Percentiles rank a stretch among this genome's conserved stretches.
phyloP scores from a whole-genome alignment of 371 early-diverging fungal genomes.

The Syncephalastrum monosporum region DNA sequence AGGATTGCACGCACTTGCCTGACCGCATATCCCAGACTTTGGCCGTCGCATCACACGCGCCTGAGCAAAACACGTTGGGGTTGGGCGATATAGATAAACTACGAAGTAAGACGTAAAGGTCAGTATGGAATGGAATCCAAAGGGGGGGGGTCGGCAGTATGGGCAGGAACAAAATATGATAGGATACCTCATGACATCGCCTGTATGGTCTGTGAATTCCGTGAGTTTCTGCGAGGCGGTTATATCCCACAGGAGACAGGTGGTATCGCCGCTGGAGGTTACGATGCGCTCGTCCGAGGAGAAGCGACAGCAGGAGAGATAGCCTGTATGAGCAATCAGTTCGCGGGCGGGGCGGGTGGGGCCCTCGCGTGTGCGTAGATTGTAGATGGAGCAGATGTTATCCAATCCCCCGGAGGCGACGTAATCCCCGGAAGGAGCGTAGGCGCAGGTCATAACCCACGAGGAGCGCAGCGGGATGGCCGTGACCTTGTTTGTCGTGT shows the following conservation, averaged over 20 bases:
- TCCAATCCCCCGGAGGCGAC: slow-evolving; percentile 99
- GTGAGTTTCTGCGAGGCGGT: slow-evolving; percentile 92
- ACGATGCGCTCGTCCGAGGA: slow-evolving; percentile 92
- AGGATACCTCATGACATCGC: slow-evolving; percentile 94
- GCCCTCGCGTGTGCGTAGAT: slow-evolving; percentile 88
- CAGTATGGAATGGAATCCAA: too few species aligned
- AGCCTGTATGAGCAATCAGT: slow-evolving; percentile 93
- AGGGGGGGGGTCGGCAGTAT: too few species aligned
- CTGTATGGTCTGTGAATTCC: slow-evolving; percentile 97
- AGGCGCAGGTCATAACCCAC: slow-evolving; percentile 99
- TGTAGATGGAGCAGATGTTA: slow-evolving; percentile 97
- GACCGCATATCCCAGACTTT: slow-evolving; percentile 96
- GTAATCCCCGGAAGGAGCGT: slow-evolving; percentile 94
- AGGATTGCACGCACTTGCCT: slow-evolving; percentile 92
- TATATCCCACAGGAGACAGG: slow-evolving; percentile 98
- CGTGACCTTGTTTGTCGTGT: slow-evolving; percentile 95
- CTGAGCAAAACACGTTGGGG: slow-evolving; percentile 92
- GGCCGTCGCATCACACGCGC: slow-evolving; percentile 94
- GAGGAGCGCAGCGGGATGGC: slow-evolving; percentile 97
- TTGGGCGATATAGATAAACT: slow-evolving; percentile 66
- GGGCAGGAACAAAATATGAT: not conserved
- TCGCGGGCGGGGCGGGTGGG: slow-evolving; percentile 92
- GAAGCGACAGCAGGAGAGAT: slow-evolving; percentile 96
- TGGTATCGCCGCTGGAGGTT: slow-evolving; percentile 96
- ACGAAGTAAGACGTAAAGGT: not conserved